Evolutionary conservation across 2,329 filamentous ascomycete genomes (phyloP).

Genomic region (Verticillium albo-atrum): DNA sequence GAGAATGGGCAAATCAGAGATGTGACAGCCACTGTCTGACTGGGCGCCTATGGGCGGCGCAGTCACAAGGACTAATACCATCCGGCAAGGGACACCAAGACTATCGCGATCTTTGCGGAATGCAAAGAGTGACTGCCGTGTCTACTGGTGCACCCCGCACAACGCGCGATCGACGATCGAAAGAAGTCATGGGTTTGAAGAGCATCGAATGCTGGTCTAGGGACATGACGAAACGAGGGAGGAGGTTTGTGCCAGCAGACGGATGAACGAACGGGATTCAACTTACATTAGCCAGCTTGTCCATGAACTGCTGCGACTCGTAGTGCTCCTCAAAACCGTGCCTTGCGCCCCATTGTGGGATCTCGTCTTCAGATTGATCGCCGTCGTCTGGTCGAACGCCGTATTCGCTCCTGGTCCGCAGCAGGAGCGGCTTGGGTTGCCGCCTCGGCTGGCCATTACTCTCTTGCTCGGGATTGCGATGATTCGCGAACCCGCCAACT

Average conservation of each 20-base stretch:
- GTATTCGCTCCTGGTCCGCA: constrained; percentile 55
- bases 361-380: constrained; percentile 39
- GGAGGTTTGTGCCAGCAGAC: background rate
- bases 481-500: constrained; percentile 3
- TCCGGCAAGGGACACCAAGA: no score
- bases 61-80: no score
- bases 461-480: background rate
- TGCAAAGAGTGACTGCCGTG: no score
- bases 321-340: constrained; percentile 94
- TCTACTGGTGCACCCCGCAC: no score
- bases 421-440: constrained; percentile 44
- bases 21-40: no score
- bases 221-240: background rate
- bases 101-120: no score
- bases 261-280: background rate
- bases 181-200: no score
- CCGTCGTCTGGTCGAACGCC: constrained; percentile 36
- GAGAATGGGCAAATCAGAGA: no score
- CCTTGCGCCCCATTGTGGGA: constrained; percentile 55
- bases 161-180: no score
- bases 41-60: no score
- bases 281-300: constrained; percentile 74
- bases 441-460: constrained; percentile 12
- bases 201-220: background rate
- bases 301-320: constrained; percentile 84